phyloP scores from a whole-genome alignment of 345 rosid species.

The Syzygium aqueum region DNA sequence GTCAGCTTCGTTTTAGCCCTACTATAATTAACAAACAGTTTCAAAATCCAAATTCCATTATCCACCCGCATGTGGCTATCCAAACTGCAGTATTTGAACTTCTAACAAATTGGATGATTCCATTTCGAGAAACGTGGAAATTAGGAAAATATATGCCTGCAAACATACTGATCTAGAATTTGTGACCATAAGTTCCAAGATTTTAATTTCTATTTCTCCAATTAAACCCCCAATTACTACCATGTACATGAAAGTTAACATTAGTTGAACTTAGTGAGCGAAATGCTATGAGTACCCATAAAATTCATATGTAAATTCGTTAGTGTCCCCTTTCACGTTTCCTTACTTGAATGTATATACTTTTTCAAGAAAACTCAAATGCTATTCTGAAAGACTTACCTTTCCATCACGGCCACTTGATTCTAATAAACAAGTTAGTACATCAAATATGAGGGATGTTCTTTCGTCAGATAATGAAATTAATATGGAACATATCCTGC shows the following conservation, averaged over 20 bases:
- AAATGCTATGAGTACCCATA: not conserved
- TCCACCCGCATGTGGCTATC: not conserved
- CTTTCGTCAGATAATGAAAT: constrained; percentile 27
- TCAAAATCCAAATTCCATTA: not conserved
- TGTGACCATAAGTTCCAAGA: not conserved
- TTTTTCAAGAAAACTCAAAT: not conserved
- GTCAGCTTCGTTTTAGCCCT: too few relatives aligned
- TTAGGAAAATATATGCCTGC: not conserved
- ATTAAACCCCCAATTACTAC: not conserved
- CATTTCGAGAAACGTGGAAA: not conserved
- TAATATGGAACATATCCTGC: constrained; percentile 47
- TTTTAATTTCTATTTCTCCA: not conserved
- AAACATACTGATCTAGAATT: not conserved
- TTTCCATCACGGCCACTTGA: constrained; percentile 33
- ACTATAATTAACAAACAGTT: not conserved
- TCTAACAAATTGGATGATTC: not conserved
- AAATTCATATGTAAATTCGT: not conserved
- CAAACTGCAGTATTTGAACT: not conserved
- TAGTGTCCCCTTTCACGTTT: not conserved
- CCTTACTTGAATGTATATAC: not conserved
- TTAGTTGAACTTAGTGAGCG: not conserved
- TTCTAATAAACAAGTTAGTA: constrained; percentile 28
- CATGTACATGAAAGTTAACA: not conserved
- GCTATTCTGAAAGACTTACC: constrained; percentile 27
- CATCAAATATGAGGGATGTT: constrained; percentile 21